Percentiles rank a stretch among this genome's conserved stretches.
phyloP scores from a whole-genome alignment of 352 stramenopile species.

The Pythium oligandrum region DNA sequence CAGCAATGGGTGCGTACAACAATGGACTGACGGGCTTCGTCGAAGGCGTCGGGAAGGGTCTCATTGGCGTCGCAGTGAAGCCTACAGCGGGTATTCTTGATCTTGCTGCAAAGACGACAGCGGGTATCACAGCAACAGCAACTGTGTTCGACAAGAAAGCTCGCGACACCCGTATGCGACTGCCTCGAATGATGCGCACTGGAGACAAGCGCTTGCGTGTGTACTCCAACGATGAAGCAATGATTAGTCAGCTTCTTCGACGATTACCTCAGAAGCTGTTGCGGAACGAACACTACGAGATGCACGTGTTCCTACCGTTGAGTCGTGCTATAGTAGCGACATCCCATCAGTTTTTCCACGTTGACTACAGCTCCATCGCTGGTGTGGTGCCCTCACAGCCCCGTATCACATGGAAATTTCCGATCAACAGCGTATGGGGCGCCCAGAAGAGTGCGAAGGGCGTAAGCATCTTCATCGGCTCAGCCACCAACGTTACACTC shows the following conservation, averaged over 20 bases:
- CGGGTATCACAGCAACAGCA: slow-evolving; percentile 80
- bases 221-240: slow-evolving; percentile 67
- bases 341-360: slow-evolving; percentile 66
- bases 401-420: slow-evolving; percentile 43
- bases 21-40: slow-evolving; percentile 88
- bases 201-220: slow-evolving; percentile 74
- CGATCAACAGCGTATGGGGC: slow-evolving; percentile 36
- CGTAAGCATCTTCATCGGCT: slow-evolving; percentile 44
- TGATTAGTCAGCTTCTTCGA: slow-evolving; percentile 59
- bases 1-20: slow-evolving; percentile 85
- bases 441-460: slow-evolving; percentile 35
- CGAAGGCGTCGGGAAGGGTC: slow-evolving; percentile 81
- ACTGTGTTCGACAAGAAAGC: slow-evolving; percentile 79
- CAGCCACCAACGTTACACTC: slow-evolving; percentile 28
- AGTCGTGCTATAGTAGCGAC: slow-evolving; percentile 67
- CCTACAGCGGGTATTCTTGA: slow-evolving; percentile 84
- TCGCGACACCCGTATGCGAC: slow-evolving; percentile 47
- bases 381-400: slow-evolving; percentile 21
- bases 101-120: slow-evolving; percentile 66
- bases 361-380: slow-evolving; percentile 34
- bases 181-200: slow-evolving; percentile 77
- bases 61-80: slow-evolving; percentile 88
- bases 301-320: slow-evolving; percentile 62
- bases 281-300: slow-evolving; percentile 74
- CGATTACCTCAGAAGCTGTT: slow-evolving; percentile 50